A percentile compares a stretch with the other conserved stretches of the same genome.
Evolutionary conservation across 2,329 filamentous ascomycete genomes (phyloP).

Genomic region (Penicillium frequentans): DNA sequence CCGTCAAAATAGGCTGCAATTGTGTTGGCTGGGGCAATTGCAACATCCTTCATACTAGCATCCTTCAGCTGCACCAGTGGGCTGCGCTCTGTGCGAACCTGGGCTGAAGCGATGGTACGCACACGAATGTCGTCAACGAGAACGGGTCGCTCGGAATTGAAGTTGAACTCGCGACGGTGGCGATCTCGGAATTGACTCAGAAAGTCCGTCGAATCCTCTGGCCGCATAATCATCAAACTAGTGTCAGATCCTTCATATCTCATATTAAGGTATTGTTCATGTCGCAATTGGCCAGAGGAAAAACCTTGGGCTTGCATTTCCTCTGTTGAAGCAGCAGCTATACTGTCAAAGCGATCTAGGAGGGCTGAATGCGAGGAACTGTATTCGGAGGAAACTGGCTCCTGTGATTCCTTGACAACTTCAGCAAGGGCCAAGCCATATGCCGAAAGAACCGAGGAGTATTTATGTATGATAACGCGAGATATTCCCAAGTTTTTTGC

Average conservation of each 20-base stretch:
- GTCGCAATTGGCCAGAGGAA: conserved; percentile 37
- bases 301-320: conserved; percentile 50
- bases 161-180: conserved; percentile 89
- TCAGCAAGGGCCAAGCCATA: conserved; percentile 93
- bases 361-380: conserved; percentile 48
- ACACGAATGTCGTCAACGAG: conserved; percentile 89
- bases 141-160: conserved; percentile 80
- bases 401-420: conserved; percentile 84
- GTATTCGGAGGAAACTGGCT: conserved; percentile 56
- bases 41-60: conserved; percentile 55
- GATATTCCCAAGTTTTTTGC: conserved; percentile 80
- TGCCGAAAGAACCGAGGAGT: conserved; percentile 87
- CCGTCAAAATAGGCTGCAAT: conserved; percentile 40
- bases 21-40: conserved; percentile 54
- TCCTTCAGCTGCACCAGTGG: conserved; percentile 66
- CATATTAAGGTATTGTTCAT: conserved; percentile 49
- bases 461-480: conserved; percentile 84
- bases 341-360: conserved; percentile 69
- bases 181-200: conserved; percentile 79
- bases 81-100: conserved; percentile 61
- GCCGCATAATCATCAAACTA: conserved; percentile 55
- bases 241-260: conserved; percentile 54
- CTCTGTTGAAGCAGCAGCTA: conserved; percentile 61
- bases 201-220: conserved; percentile 77
- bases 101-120: conserved; percentile 72